phyloP scores from a whole-genome alignment of 352 stramenopile species.

The Pythium dissotocum region DNA sequence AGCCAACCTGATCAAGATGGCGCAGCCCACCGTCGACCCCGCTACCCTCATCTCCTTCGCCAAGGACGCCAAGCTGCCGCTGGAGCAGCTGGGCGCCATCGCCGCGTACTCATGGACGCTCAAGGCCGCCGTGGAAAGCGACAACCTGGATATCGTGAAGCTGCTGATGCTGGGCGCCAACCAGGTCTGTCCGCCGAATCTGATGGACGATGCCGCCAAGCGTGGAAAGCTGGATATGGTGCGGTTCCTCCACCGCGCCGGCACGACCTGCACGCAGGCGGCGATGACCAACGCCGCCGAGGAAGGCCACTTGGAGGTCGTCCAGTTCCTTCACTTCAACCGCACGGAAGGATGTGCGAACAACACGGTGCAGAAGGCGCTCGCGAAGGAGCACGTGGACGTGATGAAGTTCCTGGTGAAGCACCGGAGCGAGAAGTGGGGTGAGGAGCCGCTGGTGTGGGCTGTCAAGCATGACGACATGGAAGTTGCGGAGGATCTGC shows the following conservation, averaged over 20 bases:
- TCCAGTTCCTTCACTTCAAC: conserved; percentile 53
- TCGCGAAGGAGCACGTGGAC: conserved; percentile 35
- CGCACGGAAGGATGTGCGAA: conserved; percentile 48
- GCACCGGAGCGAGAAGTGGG: conserved; percentile 49
- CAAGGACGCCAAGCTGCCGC: conserved; percentile 32
- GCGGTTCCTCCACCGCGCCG: conserved; percentile 40
- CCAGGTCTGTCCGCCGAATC: conserved; percentile 21
- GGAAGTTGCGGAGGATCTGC: conserved; percentile 32
- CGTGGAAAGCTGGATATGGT: conserved; percentile 40
- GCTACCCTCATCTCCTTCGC: conserved; percentile 19
- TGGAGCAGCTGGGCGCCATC: conserved; percentile 49
- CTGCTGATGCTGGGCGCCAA: conserved; percentile 36
- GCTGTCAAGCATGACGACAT: conserved; percentile 40
- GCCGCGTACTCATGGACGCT: conserved; percentile 48
- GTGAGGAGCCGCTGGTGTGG: conserved; percentile 35
- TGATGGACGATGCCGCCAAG: conserved; percentile 41
- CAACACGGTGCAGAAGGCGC: conserved; percentile 34
- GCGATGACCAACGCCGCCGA: conserved; percentile 50
- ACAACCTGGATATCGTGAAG: conserved; percentile 37
- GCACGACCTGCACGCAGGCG: conserved; percentile 33
- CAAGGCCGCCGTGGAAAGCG: conserved; percentile 29
- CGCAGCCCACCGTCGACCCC: background rate
- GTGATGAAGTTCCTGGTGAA: conserved; percentile 52
- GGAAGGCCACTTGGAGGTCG: conserved; percentile 38
- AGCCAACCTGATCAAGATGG: conserved; percentile 1